These are phyloP conservation scores for Xerocomus brunneocitrinus DNA, from an alignment of 768 basidiomycete genomes.

Conservation along the genomic window DNA sequence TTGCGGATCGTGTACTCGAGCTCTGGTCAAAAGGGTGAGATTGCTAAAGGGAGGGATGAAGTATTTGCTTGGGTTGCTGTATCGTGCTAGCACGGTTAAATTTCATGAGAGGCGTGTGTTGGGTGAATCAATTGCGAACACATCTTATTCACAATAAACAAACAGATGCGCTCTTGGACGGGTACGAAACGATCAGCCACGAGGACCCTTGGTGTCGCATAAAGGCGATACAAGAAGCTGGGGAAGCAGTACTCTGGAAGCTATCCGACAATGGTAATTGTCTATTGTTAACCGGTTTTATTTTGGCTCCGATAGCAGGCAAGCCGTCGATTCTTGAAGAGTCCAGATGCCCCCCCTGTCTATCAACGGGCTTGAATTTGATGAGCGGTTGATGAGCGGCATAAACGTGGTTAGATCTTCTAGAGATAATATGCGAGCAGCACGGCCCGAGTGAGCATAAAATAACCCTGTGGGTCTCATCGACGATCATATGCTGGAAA, in stretches of 20 bases:
- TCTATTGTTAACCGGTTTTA: neutral
- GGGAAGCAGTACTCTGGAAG: neutral
- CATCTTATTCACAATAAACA: neutral
- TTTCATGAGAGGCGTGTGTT: too few species aligned
- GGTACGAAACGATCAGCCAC: neutral
- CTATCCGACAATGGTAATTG: neutral
- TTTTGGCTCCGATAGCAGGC: neutral
- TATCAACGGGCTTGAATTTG: neutral
- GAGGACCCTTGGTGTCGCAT: neutral
- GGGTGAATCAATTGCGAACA: neutral
- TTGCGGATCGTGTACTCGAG: slow-evolving; percentile 60
- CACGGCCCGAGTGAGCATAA: neutral
- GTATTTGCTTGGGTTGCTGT: slow-evolving; percentile 43
- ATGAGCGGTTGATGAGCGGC: neutral
- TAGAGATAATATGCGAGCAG: neutral
- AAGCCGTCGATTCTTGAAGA: neutral
- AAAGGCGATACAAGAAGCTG: neutral
- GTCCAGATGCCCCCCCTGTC: neutral
- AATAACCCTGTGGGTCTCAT: neutral
- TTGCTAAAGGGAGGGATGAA: slow-evolving; percentile 39
- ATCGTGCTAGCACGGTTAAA: neutral
- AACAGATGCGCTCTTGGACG: neutral
- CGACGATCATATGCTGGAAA: neutral
- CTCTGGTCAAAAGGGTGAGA: slow-evolving; percentile 32
- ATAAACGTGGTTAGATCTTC: neutral